phyloP scores from a whole-genome alignment of 2,329 filamentous ascomycete species.

The Mycosphaerelloides madeirae region DNA sequence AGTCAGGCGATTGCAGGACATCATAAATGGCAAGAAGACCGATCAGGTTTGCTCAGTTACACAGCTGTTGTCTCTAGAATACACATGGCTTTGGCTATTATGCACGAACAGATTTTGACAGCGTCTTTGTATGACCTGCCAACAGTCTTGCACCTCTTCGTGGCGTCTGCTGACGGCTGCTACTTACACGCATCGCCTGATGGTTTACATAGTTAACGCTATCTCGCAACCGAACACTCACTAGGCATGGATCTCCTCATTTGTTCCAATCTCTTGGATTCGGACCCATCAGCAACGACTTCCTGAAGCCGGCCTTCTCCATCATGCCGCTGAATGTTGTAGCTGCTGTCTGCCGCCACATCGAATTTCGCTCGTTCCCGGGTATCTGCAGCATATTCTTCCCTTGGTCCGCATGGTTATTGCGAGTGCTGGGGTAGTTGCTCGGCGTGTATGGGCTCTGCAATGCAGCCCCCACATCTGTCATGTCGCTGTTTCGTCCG shows the following conservation, averaged over 20 bases:
- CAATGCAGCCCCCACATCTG: slow-evolving; percentile 16
- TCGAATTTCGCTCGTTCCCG: slow-evolving; percentile 6
- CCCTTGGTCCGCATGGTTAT: slow-evolving; percentile 1
- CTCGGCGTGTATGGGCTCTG: slow-evolving; percentile 18
- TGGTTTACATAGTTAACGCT: no score
- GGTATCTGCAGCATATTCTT: not conserved
- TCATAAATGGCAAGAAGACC: no score
- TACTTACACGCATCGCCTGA: no score
- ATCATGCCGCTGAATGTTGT: slow-evolving; percentile 41
- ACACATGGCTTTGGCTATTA: no score
- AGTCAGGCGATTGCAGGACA: no score
- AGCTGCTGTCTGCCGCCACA: slow-evolving; percentile 15
- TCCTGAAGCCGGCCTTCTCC: slow-evolving; percentile 39
- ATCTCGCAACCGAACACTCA: no score
- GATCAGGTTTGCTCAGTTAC: no score
- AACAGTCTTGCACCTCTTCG: no score
- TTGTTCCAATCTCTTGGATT: slow-evolving; percentile 21
- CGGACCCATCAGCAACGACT: slow-evolving; percentile 9
- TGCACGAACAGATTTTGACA: no score
- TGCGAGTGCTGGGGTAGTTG: slow-evolving; percentile 12
- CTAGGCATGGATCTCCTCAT: not conserved
- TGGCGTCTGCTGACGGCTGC: no score
- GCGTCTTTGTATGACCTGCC: no score
- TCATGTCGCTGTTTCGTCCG: slow-evolving; percentile 15
- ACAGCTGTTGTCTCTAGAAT: no score